phyloP scores from a whole-genome alignment of 768 basidiomycete genomes.

The Kwoniella europaea region DNA sequence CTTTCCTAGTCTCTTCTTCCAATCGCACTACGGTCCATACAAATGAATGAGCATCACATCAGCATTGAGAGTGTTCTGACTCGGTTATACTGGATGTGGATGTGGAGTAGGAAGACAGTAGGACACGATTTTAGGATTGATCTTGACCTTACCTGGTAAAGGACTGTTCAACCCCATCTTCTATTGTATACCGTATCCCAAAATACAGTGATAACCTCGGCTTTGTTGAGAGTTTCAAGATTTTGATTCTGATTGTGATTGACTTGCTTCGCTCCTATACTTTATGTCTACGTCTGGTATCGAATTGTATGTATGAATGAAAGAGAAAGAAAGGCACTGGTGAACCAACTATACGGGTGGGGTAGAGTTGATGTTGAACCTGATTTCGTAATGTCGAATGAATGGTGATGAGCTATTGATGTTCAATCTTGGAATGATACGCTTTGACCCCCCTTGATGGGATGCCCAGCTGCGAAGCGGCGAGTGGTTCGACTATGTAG shows the following conservation, averaged over 20 bases:
- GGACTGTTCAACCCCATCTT: constrained; percentile 38
- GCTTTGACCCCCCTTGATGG: neutral
- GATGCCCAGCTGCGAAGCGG: too few species aligned
- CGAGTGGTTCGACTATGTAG: too few species aligned
- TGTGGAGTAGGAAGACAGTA: too few species aligned
- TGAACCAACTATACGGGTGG: neutral
- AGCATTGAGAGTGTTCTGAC: too few species aligned
- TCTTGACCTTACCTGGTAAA: constrained; percentile 30
- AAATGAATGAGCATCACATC: constrained; percentile 2
- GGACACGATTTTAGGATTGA: neutral
- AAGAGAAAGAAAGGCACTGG: neutral
- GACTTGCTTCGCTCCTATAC: too few species aligned
- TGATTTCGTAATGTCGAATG: neutral
- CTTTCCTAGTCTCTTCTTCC: constrained; percentile 83
- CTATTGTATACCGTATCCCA: too few species aligned
- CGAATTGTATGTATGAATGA: neutral
- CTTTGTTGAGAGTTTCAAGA: too few species aligned
- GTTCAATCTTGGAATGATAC: neutral
- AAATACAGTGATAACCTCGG: too few species aligned
- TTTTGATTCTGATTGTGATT: too few species aligned
- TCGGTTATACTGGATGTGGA: too few species aligned
- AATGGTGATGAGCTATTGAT: neutral
- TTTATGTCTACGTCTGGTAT: too few species aligned
- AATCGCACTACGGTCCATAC: constrained; percentile 61
- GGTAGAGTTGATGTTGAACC: neutral